These are phyloP conservation scores for Royoungia palumana DNA, from an alignment of 768 basidiomycete genomes.

Conservation along the genomic window DNA sequence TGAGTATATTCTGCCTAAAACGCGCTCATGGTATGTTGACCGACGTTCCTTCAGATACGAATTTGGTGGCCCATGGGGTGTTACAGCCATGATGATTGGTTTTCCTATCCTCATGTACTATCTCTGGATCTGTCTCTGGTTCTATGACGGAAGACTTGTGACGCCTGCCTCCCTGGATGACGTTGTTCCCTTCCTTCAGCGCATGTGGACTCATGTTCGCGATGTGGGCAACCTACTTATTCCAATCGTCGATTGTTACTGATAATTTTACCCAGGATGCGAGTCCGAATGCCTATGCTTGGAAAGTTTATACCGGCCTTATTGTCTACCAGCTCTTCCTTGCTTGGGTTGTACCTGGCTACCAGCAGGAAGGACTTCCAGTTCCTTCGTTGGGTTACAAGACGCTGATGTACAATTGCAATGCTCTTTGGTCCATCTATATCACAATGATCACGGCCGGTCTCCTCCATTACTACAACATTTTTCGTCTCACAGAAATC, in stretches of 20 bases:
- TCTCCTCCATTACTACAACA: conserved; percentile 68
- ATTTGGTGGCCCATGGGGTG: conserved; percentile 93
- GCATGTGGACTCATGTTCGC: conserved; percentile 84
- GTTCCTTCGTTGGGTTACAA: conserved; percentile 93
- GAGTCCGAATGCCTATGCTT: conserved; percentile 82
- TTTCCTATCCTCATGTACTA: conserved; percentile 98
- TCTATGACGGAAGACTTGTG: conserved; percentile 84
- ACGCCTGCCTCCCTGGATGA: conserved; percentile 66
- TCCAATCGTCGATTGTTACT: not conserved
- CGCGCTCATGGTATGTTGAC: conserved; percentile 4
- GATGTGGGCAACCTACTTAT: conserved; percentile 47
- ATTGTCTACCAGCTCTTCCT: conserved; percentile 87
- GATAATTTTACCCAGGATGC: conserved; percentile 64
- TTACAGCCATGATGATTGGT: conserved; percentile 87
- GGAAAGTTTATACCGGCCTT: conserved; percentile 86
- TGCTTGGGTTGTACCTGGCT: conserved; percentile 88
- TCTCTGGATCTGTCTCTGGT: conserved; percentile 96
- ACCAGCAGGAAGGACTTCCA: conserved; percentile 91
- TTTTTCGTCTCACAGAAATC: conserved; percentile 90
- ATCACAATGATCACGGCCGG: conserved; percentile 73
- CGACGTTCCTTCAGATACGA: conserved; percentile 64
- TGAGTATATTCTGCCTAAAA: conserved; percentile 28
- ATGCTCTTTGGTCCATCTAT: conserved; percentile 84
- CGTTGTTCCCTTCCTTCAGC: conserved; percentile 68
- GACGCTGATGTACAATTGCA: conserved; percentile 94